Evolutionary conservation across 2,329 filamentous ascomycete genomes (phyloP).

Genomic region (Coccinonectria pachysandricola): DNA sequence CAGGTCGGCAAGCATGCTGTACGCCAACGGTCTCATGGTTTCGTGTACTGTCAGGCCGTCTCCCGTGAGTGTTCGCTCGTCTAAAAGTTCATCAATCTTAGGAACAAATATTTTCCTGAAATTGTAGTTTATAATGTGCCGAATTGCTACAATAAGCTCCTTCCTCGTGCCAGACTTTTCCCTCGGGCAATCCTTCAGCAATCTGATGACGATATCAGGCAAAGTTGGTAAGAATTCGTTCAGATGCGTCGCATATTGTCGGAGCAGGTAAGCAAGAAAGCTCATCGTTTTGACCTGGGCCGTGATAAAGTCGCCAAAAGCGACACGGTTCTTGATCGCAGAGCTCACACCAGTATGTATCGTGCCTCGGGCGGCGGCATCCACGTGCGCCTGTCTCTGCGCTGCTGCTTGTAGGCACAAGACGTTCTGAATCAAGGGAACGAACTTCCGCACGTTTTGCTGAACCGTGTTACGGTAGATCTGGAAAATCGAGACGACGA

Average conservation of each 20-base stretch:
- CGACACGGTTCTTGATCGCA: constrained; percentile 83
- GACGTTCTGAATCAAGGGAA: constrained; percentile 87
- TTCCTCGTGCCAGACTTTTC: constrained; percentile 92
- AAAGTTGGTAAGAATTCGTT: constrained; percentile 78
- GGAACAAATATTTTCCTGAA: constrained; percentile 89
- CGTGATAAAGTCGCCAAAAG: constrained; percentile 95
- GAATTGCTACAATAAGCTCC: constrained; percentile 88
- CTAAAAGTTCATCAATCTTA: constrained; percentile 89
- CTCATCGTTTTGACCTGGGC: constrained; percentile 99
- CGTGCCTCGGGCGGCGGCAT: constrained; percentile 67
- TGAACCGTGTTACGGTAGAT: constrained; percentile 72
- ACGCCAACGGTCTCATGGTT: constrained; percentile 88
- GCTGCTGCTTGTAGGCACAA: constrained; percentile 82
- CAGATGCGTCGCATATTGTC: constrained; percentile 78
- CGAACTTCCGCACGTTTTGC: constrained; percentile 81
- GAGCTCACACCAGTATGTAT: constrained; percentile 90
- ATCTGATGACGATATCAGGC: constrained; percentile 78
- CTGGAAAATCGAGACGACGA: constrained; percentile 97
- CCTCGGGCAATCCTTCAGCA: constrained; percentile 86
- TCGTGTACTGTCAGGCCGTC: constrained; percentile 96
- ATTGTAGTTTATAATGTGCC: constrained; percentile 99
- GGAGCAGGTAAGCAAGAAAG: constrained; percentile 84
- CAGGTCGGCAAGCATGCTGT: constrained; percentile 95
- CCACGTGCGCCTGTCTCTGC: constrained; percentile 82
- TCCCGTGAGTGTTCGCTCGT: constrained; percentile 87